Percentiles rank a stretch among this genome's conserved stretches.
These are phyloP conservation scores for Omphalea diandra DNA, from an alignment of 441 rosid genomes.

Conservation along the genomic window DNA sequence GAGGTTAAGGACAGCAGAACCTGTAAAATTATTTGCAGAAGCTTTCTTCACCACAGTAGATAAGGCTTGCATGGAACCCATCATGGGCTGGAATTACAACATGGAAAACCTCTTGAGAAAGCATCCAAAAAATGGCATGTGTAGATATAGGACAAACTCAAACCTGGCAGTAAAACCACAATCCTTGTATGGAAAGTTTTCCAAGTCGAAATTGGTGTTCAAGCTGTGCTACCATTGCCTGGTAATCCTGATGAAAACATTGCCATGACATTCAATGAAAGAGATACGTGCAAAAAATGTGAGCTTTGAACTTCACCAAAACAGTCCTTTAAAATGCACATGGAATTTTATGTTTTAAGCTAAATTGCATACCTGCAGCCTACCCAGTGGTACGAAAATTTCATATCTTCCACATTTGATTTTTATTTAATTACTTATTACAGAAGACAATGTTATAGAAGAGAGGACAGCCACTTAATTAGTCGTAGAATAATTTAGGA, in stretches of 20 bases:
- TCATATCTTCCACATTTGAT: background rate
- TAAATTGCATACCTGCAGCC: background rate
- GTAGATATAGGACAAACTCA: constrained; percentile 27
- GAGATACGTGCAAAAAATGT: background rate
- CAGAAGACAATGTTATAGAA: background rate
- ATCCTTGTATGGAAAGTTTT: constrained; percentile 92
- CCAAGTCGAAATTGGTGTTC: constrained; percentile 98
- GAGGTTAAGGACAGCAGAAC: constrained; percentile 94
- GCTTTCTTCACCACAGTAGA: constrained; percentile 78
- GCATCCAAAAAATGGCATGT: constrained; percentile 12
- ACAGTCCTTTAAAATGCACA: background rate
- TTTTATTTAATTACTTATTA: background rate
- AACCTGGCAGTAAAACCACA: constrained; percentile 99
- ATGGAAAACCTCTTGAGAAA: constrained; percentile 25
- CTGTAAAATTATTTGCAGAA: constrained; percentile 66
- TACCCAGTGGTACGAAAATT: background rate
- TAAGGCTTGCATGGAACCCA: constrained; percentile 90
- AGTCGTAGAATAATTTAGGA: background rate
- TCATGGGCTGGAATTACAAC: constrained; percentile 67
- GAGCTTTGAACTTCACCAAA: background rate
- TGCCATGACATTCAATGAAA: background rate
- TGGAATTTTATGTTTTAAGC: background rate
- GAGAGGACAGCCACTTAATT: background rate
- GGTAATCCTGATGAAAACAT: constrained; percentile 60
- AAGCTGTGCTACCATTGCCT: constrained; percentile 95